Conservation (phyloP, 2,329 filamentous ascomycete species). For the Stenocarpella maydis region DNA sequence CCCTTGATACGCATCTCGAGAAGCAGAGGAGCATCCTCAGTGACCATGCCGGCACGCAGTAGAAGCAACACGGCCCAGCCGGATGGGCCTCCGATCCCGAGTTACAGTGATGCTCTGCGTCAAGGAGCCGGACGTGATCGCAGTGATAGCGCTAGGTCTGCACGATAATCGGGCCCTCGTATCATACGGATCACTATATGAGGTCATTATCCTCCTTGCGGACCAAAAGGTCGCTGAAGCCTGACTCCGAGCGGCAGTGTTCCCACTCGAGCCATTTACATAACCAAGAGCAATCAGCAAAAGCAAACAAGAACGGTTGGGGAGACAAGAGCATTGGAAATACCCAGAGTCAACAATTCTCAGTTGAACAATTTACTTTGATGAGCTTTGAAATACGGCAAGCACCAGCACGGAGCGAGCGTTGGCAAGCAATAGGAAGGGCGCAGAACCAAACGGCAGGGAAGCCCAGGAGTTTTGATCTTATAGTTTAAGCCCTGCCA, state of each 20-base stretch:
- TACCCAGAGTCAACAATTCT: conserved; percentile 26
- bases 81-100: conserved; percentile 75
- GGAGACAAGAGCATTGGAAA: conserved; percentile 27
- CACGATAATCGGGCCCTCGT: conserved; percentile 23
- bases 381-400: conserved; percentile 19
- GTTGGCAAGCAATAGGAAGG: background rate
- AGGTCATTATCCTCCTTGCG: background rate
- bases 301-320: background rate
- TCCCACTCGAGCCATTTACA: conserved; percentile 1
- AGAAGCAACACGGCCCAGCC: conserved; percentile 41
- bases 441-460: conserved; percentile 3
- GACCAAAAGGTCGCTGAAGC: background rate
- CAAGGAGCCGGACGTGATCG: conserved; percentile 59
- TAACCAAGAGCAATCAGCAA: conserved; percentile 9
- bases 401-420: conserved; percentile 28
- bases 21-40: conserved; percentile 59
- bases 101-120: conserved; percentile 78
- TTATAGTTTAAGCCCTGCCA: conserved; percentile 1
- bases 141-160: conserved; percentile 49
- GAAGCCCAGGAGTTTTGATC: conserved; percentile 26
- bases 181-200: background rate
- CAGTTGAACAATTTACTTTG: conserved; percentile 20
- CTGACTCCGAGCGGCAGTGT: background rate
- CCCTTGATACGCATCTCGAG: conserved; percentile 61
- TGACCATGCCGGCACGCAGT: conserved; percentile 45